These are phyloP conservation scores for Boletales sp. DNA, from an alignment of 768 basidiomycete genomes.

Conservation along the genomic window DNA sequence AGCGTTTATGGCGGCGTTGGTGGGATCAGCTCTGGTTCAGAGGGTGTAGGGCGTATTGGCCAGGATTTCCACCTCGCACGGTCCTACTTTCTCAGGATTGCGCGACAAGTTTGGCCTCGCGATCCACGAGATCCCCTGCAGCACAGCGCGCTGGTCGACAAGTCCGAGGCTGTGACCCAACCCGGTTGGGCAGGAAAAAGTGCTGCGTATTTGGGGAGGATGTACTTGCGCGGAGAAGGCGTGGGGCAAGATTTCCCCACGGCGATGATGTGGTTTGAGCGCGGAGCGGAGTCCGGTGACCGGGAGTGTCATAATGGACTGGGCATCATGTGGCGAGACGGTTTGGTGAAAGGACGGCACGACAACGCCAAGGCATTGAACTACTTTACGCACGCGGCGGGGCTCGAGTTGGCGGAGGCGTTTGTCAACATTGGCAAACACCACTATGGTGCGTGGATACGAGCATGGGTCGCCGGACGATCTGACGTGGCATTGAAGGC, in stretches of 20 bases:
- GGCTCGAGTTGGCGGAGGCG: slow-evolving; percentile 88
- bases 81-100: slow-evolving; percentile 82
- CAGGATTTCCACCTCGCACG: slow-evolving; percentile 74
- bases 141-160: slow-evolving; percentile 36
- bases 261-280: slow-evolving; percentile 93
- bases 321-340: slow-evolving; percentile 92
- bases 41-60: slow-evolving; percentile 87
- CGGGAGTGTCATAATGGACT: slow-evolving; percentile 87
- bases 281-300: slow-evolving; percentile 78
- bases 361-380: slow-evolving; percentile 61
- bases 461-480: background rate
- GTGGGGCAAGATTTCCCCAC: slow-evolving; percentile 67
- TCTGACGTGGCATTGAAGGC: slow-evolving; percentile 39
- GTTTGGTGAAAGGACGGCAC: slow-evolving; percentile 64
- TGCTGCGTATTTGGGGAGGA: slow-evolving; percentile 87
- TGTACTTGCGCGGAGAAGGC: slow-evolving; percentile 94
- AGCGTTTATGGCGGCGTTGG: slow-evolving; percentile 80
- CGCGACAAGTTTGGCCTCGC: slow-evolving; percentile 83
- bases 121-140: slow-evolving; percentile 61
- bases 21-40: slow-evolving; percentile 82
- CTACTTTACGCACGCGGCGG: slow-evolving; percentile 77
- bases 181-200: slow-evolving; percentile 68
- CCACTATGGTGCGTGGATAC: slow-evolving; percentile 49
- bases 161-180: slow-evolving; percentile 52
- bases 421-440: slow-evolving; percentile 87